Percentiles rank a stretch among this genome's conserved stretches.
These are phyloP conservation scores for Gigaspora rosea DNA, from an alignment of 192 early-diverging fungal species.

Conservation along the genomic window DNA sequence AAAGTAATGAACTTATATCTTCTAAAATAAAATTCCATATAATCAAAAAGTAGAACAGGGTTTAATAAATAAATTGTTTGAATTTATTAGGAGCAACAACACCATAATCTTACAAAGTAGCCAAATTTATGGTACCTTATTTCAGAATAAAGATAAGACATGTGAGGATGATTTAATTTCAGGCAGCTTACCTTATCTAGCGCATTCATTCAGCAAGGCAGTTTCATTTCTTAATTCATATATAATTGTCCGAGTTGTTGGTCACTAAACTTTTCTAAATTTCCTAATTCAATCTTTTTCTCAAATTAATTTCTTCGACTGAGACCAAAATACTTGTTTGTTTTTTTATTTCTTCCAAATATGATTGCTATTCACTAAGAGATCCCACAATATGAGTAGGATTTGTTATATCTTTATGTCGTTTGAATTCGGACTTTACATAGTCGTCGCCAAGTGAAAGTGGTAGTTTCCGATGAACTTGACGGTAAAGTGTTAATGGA, in stretches of 20 bases:
- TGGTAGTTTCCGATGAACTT: slow-evolving; percentile 50
- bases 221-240: slow-evolving; percentile 53
- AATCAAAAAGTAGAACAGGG: slow-evolving; percentile 23
- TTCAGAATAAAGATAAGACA: too few relatives aligned
- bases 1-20: too few relatives aligned
- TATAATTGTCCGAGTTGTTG: slow-evolving; percentile 61
- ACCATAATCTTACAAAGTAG: slow-evolving; percentile 3
- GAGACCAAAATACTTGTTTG: neutral
- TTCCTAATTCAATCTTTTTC: slow-evolving; percentile 42
- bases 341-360: slow-evolving; percentile 36
- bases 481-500: slow-evolving; percentile 53
- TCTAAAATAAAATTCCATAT: neutral
- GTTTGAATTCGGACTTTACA: slow-evolving; percentile 60
- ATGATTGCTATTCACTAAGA: slow-evolving; percentile 56
- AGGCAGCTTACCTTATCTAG: neutral
- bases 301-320: slow-evolving; percentile 38
- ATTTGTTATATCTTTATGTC: slow-evolving; percentile 57
- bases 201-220: slow-evolving; percentile 14
- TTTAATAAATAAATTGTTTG: slow-evolving; percentile 16
- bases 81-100: slow-evolving; percentile 16
- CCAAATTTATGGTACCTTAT: neutral
- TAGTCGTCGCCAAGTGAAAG: slow-evolving; percentile 58
- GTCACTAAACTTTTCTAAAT: slow-evolving; percentile 57
- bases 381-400: slow-evolving; percentile 60
- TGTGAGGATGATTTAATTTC: neutral